Conservation (phyloP, 2,329 filamentous ascomycete species). For the Colletotrichum costaricense region DNA sequence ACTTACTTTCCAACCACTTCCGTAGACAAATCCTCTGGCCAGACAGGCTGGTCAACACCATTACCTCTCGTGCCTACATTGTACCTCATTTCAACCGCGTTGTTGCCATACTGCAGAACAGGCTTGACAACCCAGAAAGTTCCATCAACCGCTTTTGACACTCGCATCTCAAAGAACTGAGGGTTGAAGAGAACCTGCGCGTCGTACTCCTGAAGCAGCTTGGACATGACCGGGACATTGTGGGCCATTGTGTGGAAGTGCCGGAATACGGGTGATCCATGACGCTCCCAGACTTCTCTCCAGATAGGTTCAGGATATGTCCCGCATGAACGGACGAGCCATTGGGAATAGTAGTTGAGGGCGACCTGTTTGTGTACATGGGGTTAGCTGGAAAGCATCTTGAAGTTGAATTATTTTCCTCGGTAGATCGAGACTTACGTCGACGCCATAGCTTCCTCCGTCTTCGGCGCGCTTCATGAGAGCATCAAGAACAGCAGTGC, state of each 20-base stretch:
- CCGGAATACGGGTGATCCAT: constrained; percentile 60
- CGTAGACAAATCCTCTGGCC: constrained; percentile 54
- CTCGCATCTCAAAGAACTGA: constrained; percentile 56
- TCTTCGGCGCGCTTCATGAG: constrained; percentile 50
- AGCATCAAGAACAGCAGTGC: constrained; percentile 53
- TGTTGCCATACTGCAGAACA: constrained; percentile 49
- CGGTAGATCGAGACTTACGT: constrained; percentile 43
- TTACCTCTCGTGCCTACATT: constrained; percentile 62
- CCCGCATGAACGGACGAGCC: constrained; percentile 51
- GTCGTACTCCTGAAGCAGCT: constrained; percentile 52
- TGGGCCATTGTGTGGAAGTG: constrained; percentile 61
- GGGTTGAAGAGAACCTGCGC: constrained; percentile 52
- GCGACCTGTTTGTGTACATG: constrained; percentile 40
- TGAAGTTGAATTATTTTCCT: constrained; percentile 11
- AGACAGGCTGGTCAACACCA: constrained; percentile 55
- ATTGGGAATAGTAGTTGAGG: constrained; percentile 55
- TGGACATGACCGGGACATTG: constrained; percentile 47
- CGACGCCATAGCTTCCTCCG: constrained; percentile 37
- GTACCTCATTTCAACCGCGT: constrained; percentile 51
- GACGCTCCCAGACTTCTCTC: constrained; percentile 57
- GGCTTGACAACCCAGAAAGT: constrained; percentile 53
- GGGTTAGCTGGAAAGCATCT: background rate
- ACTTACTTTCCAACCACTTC: constrained; percentile 43
- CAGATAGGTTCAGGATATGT: constrained; percentile 46
- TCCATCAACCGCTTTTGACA: constrained; percentile 32